Percentiles rank a stretch among this genome's conserved stretches.
These are phyloP conservation scores for Petunia axillaris DNA, from an alignment of 257 asterid genomes.

Conservation along the genomic window DNA sequence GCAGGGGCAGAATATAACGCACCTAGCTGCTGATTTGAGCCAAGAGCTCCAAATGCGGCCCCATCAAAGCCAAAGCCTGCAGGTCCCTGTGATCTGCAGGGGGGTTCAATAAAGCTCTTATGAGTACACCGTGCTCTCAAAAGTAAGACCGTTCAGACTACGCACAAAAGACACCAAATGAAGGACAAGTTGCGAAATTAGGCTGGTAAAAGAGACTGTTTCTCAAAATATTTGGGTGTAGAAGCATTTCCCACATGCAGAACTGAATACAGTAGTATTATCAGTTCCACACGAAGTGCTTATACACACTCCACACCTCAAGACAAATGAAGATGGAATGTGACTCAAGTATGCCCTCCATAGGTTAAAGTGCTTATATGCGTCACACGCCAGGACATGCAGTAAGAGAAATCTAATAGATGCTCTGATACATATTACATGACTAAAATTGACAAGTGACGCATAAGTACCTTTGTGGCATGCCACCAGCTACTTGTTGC, in stretches of 20 bases:
- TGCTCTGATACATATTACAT: neutral
- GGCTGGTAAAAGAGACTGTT: neutral
- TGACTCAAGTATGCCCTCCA: neutral
- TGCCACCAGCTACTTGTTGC: conserved; percentile 57
- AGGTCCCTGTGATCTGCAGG: conserved; percentile 60
- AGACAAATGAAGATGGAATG: no score
- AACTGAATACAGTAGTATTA: no score
- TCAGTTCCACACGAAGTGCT: no score
- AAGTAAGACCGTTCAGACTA: neutral
- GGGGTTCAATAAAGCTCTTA: neutral
- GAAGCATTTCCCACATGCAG: neutral
- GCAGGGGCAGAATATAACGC: conserved; percentile 61
- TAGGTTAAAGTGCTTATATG: neutral
- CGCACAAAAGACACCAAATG: neutral
- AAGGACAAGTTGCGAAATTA: neutral
- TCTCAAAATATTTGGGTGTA: neutral
- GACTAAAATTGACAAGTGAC: neutral
- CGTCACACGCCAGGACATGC: neutral
- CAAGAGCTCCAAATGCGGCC: conserved; percentile 54
- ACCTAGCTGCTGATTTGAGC: conserved; percentile 61
- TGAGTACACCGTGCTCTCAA: conserved; percentile 21
- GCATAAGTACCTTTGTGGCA: conserved; percentile 60
- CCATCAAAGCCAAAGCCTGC: conserved; percentile 54
- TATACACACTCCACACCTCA: no score
- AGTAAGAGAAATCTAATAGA: neutral